Evolutionary conservation across 2,329 filamentous ascomycete genomes (phyloP), one percentile per base, ranked within the genome.

Genomic region (Laburnicola sp.): DNA sequence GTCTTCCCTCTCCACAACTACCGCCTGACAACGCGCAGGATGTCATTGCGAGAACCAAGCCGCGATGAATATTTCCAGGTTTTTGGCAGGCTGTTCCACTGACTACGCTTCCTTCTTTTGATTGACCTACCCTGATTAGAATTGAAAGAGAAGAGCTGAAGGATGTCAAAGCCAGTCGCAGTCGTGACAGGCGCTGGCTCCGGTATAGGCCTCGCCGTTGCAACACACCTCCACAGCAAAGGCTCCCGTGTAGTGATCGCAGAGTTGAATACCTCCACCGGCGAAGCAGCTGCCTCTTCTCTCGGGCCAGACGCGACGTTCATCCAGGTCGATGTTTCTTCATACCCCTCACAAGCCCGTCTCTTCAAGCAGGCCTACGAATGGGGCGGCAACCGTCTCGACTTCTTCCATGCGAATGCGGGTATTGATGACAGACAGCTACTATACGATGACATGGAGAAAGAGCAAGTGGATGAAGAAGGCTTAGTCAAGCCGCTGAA

Each of bases 111-210:
- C 23, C 16, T n/a, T 16, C 8, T 16, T 21, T 30, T 11, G 23
- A 23, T 25, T 32, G 39, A 31, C 8, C 25, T 11, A 16, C 26
- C 25, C 8, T n/a, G 26, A 25, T n/a, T 34, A n/a, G 6, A 7
- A 27, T 6, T 40, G 11, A 37, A 31, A 25, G 26, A 4, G 3
- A 45, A 11, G 32, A 35, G n/a, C n/a, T 10, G 2, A 25, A 21
- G 5, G 27, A 74, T 74, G 72, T 63, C 65, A 16, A 68, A 71
- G 49, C 71, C 71, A 6, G 72, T 76, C 30, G 76, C 74, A 5
- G 69, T 79, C n/a, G 65, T 78, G 21, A 79, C 76, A 16, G 76
- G 76, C 21, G 76, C 70, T 21, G 74, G 69, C 39, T 75, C 73
- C 45, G 76, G 76, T 50, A 76, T 78, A 36, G 76, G 76, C 37